Conservation (phyloP, 306 rosid species). For the Vigna unguiculata region DNA sequence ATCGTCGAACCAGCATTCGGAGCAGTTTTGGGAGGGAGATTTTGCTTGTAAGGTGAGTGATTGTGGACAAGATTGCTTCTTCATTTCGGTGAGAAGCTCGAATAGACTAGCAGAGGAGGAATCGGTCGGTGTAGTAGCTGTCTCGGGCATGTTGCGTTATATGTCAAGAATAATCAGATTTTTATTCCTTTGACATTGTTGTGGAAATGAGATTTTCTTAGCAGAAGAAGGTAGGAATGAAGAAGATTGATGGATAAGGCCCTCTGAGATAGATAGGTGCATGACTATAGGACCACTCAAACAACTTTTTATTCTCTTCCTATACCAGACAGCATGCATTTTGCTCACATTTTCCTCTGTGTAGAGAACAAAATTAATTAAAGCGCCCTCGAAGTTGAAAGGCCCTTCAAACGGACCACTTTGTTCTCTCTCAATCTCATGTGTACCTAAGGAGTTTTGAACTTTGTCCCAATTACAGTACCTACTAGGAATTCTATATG, state of each 20-base stretch:
- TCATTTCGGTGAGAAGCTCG: conserved; percentile 48
- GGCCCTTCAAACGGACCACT: conserved; percentile 43
- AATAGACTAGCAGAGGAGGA: conserved; percentile 25
- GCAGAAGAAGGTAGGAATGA: conserved; percentile 39
- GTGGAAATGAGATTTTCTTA: conserved; percentile 39
- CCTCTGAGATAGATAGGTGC: conserved; percentile 5
- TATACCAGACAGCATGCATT: conserved; percentile 37
- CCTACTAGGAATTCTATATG: conserved; percentile 42
- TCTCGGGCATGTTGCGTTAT: conserved; percentile 36
- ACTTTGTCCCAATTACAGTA: conserved; percentile 7
- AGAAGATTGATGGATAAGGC: conserved; percentile 44
- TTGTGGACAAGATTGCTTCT: conserved; percentile 46
- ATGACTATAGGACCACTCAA: conserved; percentile 51
- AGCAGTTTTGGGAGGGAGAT: conserved; percentile 57
- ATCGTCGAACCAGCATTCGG: conserved; percentile 91
- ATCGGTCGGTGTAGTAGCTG: conserved; percentile 24
- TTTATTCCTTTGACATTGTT: conserved; percentile 34
- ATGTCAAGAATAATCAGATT: conserved; percentile 13
- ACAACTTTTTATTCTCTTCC: conserved; percentile 54
- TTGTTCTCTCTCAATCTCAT: conserved; percentile 36
- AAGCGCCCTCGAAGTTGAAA: conserved; percentile 36
- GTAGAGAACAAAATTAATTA: conserved; percentile 59
- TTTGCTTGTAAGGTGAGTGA: conserved; percentile 52
- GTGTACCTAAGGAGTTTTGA: conserved; percentile 15
- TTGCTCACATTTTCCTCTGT: conserved; percentile 13